phyloP scores from a whole-genome alignment of 257 asterid species.

The Gardenia jasminoides region DNA sequence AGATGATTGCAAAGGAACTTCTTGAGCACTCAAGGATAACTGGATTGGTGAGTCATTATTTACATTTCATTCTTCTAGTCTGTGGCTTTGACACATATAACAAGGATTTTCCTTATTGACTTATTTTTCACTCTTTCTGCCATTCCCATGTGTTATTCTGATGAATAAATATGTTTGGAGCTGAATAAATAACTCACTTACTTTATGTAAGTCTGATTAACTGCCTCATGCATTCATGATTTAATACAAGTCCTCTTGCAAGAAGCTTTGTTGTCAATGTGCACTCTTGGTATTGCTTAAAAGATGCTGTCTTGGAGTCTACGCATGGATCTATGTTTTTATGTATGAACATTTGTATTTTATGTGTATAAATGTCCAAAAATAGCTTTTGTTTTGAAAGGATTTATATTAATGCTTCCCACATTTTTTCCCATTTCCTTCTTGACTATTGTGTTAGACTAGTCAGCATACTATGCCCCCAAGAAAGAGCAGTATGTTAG shows the following conservation, averaged over 20 bases:
- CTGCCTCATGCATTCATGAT: too few relatives aligned
- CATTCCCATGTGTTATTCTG: not conserved
- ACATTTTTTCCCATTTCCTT: not conserved
- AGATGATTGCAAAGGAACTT: constrained; percentile 63
- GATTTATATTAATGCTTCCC: not conserved
- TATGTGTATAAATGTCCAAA: not conserved
- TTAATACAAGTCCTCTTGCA: too few relatives aligned
- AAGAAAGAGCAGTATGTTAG: not conserved
- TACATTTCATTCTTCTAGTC: constrained; percentile 12
- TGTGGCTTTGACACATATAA: not conserved
- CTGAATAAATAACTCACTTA: not conserved
- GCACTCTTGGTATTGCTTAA: not conserved
- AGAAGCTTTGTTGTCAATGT: too few relatives aligned
- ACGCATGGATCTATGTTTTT: not conserved
- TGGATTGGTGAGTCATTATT: constrained; percentile 59
- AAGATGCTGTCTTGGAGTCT: not conserved
- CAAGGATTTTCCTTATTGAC: not conserved
- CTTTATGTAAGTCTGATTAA: too few relatives aligned
- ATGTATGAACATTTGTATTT: too few relatives aligned
- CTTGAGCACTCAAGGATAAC: constrained; percentile 78
- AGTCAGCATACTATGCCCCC: not conserved
- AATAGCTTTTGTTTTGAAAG: not conserved
- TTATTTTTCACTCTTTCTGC: not conserved
- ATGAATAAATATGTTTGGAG: not conserved
- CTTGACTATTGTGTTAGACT: not conserved